phyloP scores from a whole-genome alignment of 2,329 filamentous ascomycete species.

The Gyromitra esculenta region DNA sequence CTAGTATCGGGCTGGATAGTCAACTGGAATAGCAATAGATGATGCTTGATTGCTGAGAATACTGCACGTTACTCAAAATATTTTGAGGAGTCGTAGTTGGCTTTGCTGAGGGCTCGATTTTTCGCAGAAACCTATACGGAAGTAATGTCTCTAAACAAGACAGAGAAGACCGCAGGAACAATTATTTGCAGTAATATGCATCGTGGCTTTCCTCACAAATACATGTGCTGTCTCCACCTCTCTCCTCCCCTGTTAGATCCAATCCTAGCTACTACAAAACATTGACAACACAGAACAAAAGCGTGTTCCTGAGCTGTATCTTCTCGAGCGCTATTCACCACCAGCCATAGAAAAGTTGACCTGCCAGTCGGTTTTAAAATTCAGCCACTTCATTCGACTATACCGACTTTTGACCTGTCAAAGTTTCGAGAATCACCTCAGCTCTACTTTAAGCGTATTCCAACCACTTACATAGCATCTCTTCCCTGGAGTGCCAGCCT shows the following conservation, averaged over 20 bases:
- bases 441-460: neutral
- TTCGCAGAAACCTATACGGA: neutral
- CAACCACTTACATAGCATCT: neutral
- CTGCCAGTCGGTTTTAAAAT: neutral
- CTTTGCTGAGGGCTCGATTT: neutral
- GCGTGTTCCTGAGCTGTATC: slow-evolving; percentile 6
- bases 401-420: slow-evolving; percentile 5
- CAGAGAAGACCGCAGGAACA: neutral
- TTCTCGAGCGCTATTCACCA: neutral
- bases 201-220: neutral
- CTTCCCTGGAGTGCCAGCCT: neutral
- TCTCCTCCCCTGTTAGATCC: neutral
- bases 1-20: too few relatives aligned
- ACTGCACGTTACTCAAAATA: neutral
- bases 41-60: neutral
- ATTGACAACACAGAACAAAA: neutral
- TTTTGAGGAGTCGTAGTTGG: neutral
- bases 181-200: neutral
- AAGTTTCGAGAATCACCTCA: neutral
- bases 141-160: neutral
- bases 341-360: neutral
- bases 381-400: neutral
- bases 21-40: neutral
- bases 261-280: neutral
- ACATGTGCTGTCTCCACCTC: neutral